Conservation (phyloP, 352 stramenopile genomes). For the Pythium phragmiticola region DNA sequence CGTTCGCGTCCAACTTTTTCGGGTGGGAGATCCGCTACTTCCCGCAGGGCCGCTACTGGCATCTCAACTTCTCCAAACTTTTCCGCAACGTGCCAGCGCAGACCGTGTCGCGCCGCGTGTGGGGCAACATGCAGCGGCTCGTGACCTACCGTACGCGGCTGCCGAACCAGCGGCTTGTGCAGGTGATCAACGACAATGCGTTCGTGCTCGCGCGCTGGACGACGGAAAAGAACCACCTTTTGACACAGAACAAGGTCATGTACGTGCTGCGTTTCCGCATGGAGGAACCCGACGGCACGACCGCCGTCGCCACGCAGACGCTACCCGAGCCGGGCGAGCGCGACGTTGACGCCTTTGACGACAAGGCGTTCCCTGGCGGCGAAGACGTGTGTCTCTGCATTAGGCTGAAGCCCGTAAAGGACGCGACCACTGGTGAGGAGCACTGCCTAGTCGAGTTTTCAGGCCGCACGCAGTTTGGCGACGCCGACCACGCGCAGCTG, state of each 20-base stretch:
- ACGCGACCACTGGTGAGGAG: constrained; percentile 22
- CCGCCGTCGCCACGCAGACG: constrained; percentile 40
- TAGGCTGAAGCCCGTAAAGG: constrained; percentile 34
- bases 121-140: constrained; percentile 44
- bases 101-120: constrained; percentile 34
- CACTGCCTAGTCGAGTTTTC: constrained; percentile 41
- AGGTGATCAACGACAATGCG: constrained; percentile 48
- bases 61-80: constrained; percentile 47
- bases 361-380: constrained; percentile 29
- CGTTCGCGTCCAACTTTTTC: constrained; percentile 37
- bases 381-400: constrained; percentile 46
- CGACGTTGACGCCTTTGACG: constrained; percentile 1
- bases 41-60: constrained; percentile 33
- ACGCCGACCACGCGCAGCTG: constrained; percentile 25
- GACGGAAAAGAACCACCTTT: constrained; percentile 22
- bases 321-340: constrained; percentile 20
- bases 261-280: constrained; percentile 51
- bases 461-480: constrained; percentile 35
- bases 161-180: constrained; percentile 32
- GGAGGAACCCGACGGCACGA: constrained; percentile 41
- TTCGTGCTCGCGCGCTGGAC: constrained; percentile 35
- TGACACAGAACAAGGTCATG: constrained; percentile 25
- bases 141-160: constrained; percentile 42
- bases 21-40: constrained; percentile 47
- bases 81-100: constrained; percentile 33